Conservation (phyloP, 176 grass and related monocot genomes). For the Avena eriantha region DNA sequence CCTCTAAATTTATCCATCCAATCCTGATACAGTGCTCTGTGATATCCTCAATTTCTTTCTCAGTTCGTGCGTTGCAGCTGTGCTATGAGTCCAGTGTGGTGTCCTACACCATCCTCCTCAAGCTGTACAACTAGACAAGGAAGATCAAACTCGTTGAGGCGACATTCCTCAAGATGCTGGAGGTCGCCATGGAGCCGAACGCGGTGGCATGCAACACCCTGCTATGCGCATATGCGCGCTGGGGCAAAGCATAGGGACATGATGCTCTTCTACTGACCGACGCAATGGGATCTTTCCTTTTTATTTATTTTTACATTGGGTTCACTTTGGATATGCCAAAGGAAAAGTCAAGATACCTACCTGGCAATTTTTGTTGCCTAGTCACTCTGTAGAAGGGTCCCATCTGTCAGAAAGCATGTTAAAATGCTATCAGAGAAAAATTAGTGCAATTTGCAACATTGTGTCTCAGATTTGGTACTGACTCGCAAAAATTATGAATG, state of each 20-base stretch:
- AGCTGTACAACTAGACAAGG: slow-evolving; percentile 65
- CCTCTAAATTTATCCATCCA: neutral
- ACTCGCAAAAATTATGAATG: too few species aligned
- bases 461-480: too few species aligned
- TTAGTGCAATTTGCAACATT: too few species aligned
- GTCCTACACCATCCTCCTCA: slow-evolving; percentile 84
- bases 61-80: slow-evolving; percentile 53
- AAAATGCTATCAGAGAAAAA: too few species aligned
- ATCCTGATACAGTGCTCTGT: neutral
- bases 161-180: slow-evolving; percentile 92
- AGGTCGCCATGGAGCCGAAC: slow-evolving; percentile 75
- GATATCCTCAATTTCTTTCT: neutral
- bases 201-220: slow-evolving; percentile 88
- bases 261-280: slow-evolving; percentile 67
- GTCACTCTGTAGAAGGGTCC: too few species aligned
- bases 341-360: too few species aligned
- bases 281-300: too few species aligned
- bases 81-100: slow-evolving; percentile 87
- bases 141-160: slow-evolving; percentile 83
- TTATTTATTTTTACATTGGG: too few species aligned
- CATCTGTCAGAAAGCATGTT: too few species aligned
- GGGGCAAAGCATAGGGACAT: slow-evolving; percentile 76
- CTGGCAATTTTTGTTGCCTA: too few species aligned
- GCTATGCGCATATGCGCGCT: slow-evolving; percentile 88
- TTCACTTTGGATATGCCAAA: too few species aligned